These are phyloP conservation scores for Huntiella moniliformis DNA, from an alignment of 2,329 filamentous ascomycete species.

Conservation along the genomic window DNA sequence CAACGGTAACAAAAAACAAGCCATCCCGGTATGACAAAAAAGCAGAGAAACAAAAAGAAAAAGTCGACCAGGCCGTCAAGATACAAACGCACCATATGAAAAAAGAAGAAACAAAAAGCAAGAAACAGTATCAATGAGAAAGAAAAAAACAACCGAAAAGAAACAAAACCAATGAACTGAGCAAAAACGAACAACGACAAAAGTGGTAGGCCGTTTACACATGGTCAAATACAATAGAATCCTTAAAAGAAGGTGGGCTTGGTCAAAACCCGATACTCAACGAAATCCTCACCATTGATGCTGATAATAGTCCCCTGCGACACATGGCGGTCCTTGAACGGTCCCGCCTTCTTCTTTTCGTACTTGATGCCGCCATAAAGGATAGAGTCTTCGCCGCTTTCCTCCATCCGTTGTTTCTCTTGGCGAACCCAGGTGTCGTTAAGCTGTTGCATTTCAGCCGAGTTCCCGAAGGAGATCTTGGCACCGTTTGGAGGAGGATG, in stretches of 20 bases:
- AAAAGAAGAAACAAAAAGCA: background rate
- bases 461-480: background rate
- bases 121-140: background rate
- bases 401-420: background rate
- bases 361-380: conserved; percentile 42
- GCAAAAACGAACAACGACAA: background rate
- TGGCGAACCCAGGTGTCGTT: conserved; percentile 4
- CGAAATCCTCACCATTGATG: conserved; percentile 48
- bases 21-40: background rate
- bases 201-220: background rate
- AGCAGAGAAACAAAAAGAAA: background rate
- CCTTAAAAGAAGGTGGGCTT: conserved; percentile 40
- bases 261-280: conserved; percentile 46
- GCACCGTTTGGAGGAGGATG: background rate
- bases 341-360: conserved; percentile 39
- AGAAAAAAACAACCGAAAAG: background rate
- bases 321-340: conserved; percentile 44
- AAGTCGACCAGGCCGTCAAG: background rate
- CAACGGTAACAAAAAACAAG: no score
- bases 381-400: conserved; percentile 31
- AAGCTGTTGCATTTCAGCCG: background rate
- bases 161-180: background rate
- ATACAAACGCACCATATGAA: background rate
- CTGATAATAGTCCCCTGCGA: conserved; percentile 41
- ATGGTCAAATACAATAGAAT: no score